Conservation (phyloP, 345 rosid genomes). For the Limnanthes douglasii region DNA sequence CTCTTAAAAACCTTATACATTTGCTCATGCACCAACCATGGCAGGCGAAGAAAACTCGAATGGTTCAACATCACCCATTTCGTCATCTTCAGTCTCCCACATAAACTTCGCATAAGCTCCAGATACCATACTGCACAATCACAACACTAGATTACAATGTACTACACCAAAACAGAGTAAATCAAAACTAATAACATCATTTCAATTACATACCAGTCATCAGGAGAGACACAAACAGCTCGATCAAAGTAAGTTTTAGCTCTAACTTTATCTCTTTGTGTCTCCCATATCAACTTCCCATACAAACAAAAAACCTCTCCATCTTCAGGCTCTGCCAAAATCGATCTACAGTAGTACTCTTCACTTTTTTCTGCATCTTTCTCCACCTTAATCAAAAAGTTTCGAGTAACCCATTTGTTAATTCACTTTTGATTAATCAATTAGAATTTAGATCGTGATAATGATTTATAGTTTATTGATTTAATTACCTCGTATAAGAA, state of each 20-base stretch:
- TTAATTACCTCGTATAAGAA: constrained; percentile 52
- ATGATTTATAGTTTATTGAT: background rate
- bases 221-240: constrained; percentile 52
- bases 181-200: background rate
- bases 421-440: background rate
- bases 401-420: too few species aligned
- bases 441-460: background rate
- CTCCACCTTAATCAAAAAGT: constrained; percentile 27
- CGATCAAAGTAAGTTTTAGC: constrained; percentile 59
- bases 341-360: constrained; percentile 69
- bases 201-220: constrained; percentile 33
- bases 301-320: constrained; percentile 63
- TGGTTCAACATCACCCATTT: constrained; percentile 15
- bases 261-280: constrained; percentile 32
- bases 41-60: constrained; percentile 11
- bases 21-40: constrained; percentile 28
- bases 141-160: background rate
- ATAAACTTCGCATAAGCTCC: constrained; percentile 77
- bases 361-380: constrained; percentile 45
- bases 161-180: background rate
- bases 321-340: constrained; percentile 62
- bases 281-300: constrained; percentile 74
- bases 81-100: constrained; percentile 80
- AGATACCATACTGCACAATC: constrained; percentile 47
- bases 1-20: too few species aligned